Base-by-base conservation (phyloP, 148 eudicot genomes). In the Arbutus unedo region DNA sequence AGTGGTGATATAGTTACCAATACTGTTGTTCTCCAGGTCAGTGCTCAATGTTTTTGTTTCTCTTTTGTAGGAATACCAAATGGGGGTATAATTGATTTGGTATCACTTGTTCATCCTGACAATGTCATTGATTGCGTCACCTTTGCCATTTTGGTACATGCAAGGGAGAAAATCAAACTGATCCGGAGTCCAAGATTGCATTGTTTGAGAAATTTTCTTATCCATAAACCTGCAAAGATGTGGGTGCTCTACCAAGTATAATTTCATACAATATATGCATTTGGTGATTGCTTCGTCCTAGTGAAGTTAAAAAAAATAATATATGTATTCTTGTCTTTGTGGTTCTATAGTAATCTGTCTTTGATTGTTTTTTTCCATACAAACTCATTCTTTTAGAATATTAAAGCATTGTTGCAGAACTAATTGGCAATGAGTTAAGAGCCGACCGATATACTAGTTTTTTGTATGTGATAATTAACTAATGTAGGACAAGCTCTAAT, bases 21-120 rank as follows among this genome's bases (percentile, higher is more conserved):
- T 66, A 87, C 95, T 68, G 93, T 83, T n/a, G 89, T 89, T 85
- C 94, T 96, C 79, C 92, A 96, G 98, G 99, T 96, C 57, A 78
- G 89, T 57, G 49, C 73, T 84, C 21, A 38, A 31, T 70, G 10
- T 41, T 25, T 59, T 76, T 71, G 64, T 68, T 51, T 48, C 68
- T 74, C 7, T 43, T 51, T n/a, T 41, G 45, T 59, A 53, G 16
- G 48, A 21, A 7, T 41, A 45, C 8, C 48, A 45, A 45, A 44
- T 45, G 3, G 56, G 77, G 0, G 11, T 74, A 21, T 21, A 48
- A n/a, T 74, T 48, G 48, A 48, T 45, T 74, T 74, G 41, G 55
- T 74, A 19, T n/a, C 55, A 10, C 38, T 66, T 25, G 23, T 49
- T 74, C 16, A 9, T 74, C 6, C 11, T 48, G 77, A 74, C 13